Evolutionary conservation across 2,329 filamentous ascomycete species (phyloP), one percentile per base, ranked within the genome.

Genomic region (Xylariaceae sp.): DNA sequence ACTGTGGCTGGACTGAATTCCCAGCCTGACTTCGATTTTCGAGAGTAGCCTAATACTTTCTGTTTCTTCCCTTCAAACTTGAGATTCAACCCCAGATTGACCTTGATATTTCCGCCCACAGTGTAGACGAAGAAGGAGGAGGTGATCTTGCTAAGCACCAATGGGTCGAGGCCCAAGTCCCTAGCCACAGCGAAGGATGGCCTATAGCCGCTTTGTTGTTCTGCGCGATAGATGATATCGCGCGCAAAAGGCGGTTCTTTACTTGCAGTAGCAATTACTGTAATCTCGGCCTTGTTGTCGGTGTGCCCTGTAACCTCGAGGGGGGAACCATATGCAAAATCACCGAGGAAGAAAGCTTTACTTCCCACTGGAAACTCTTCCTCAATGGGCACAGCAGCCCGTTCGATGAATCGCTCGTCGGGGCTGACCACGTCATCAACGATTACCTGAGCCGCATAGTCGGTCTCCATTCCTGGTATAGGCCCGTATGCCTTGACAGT

Each of bases 21-120:
- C 95, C 95, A 99, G 4, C 95, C 94, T 34, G 85, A 88, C 10
- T 85, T 80, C 3, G 87, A 87, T 71, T 94, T 94, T 67, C 92
- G 88, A 23, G 93, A 96, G 74, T 97, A 99, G 0, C 94, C 94
- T 37, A 99, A 77, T 5, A 99, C 94, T 77, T 99, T 99, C 67
- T 92, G 82, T 75, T 97, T 96, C 76, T 90, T 93, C 2, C 86
- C 90, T 72, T 99, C 94, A 61, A 99, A 99, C 73, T 99, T 99
- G 66, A 99, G 81, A 70, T 99, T 99, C 62, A 99, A 80, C 0
- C 94, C 94, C 23, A 99, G 78, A 68, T 99, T 99, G 63, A 96
- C 82, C 67, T 90, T 89, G 60, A 92, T 79, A 23, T 59, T 69
- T 30, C 89, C 91, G 59, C 90, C 90, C 3, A 93, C 85, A 15